Evolutionary conservation across 1,284 basidiomycete genomes (phyloP), one percentile per base, ranked within the genome.

Genomic region (Schizophyllum commune): DNA sequence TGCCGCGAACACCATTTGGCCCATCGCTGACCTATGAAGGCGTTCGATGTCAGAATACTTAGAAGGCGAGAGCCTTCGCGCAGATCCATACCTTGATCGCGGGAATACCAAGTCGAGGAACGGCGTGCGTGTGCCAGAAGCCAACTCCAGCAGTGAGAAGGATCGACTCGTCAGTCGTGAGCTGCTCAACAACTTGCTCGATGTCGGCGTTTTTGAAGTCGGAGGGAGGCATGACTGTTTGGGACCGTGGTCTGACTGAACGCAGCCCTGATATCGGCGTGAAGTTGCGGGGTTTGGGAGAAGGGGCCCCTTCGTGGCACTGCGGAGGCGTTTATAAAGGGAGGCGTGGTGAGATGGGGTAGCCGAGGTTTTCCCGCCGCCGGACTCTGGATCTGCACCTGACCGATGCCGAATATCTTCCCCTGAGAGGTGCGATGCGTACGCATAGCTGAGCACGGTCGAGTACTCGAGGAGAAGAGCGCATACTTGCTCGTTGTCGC

Each of bases 81-180:
- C 32, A n/a, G 52, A 33, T 11, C 61, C 74, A 60, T 65, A 86
- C 86, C 75, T 91, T 89, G 68, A 92, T 75, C 9, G 88, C 81
- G 32, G 89, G 89, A 57, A 92, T 76, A 0, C 84, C 84, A 1
- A 90, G 76, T 6, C 88, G 75, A 8, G 84, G 80, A 20, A 91
- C 73, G 7, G 76, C 77, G 61, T 84, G 81, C 0, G 89, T 91
- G 69, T 89, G 83, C 90, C 89, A 91, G 69, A 87, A 85, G 21
- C 88, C 88, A 32, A 86, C 85, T 39, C 89, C 89, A 4, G 85
- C 85, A 13, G 83, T 85, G 27, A 92, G 76, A 20, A 77, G 73
- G 65, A 91, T 89, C 2, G 88, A 83, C 67, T 90, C 88, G 52
- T 89, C 86, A 0, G 81, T 85, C 1, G 86, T 88, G 63, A 90